Conservation (phyloP, 805 yeast genomes). For the Wickerhamomyces bovis region DNA sequence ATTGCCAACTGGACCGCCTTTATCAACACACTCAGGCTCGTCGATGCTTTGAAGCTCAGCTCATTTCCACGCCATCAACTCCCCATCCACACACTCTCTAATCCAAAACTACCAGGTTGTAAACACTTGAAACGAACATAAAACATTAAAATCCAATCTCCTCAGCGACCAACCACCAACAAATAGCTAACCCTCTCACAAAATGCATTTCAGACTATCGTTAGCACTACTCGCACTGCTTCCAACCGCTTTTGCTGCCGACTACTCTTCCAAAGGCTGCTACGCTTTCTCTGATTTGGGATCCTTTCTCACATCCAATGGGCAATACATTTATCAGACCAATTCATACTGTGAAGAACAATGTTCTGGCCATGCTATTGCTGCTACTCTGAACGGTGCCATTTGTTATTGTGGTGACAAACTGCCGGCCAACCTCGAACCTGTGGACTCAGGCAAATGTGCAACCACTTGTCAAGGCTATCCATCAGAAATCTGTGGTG, state of each 20-base stretch:
- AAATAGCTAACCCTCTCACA: not conserved
- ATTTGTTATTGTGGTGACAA: slow-evolving; percentile 64
- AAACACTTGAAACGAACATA: too few species aligned
- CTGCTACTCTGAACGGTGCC: slow-evolving; percentile 48
- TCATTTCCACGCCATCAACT: too few species aligned
- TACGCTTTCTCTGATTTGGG: slow-evolving; percentile 24
- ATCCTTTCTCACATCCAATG: slow-evolving; percentile 29
- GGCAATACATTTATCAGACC: slow-evolving; percentile 53
- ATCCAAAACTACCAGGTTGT: too few species aligned
- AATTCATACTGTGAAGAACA: slow-evolving; percentile 46
- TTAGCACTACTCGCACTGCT: not conserved
- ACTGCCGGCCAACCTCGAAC: slow-evolving; percentile 27
- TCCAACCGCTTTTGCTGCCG: not conserved
- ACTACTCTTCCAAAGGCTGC: slow-evolving; percentile 28
- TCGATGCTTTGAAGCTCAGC: too few species aligned
- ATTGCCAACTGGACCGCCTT: too few species aligned
- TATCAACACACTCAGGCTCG: not conserved
- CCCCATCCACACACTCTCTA: too few species aligned
- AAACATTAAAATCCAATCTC: too few species aligned
- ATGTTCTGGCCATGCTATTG: slow-evolving; percentile 43
- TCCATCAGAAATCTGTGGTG: slow-evolving; percentile 59
- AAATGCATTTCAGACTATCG: not conserved
- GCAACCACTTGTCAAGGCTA: slow-evolving; percentile 52
- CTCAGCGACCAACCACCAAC: too few species aligned
- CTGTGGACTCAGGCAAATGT: slow-evolving; percentile 34